Conservation (phyloP, 2,329 filamentous ascomycete genomes). For the Arthroderma uncinatum region DNA sequence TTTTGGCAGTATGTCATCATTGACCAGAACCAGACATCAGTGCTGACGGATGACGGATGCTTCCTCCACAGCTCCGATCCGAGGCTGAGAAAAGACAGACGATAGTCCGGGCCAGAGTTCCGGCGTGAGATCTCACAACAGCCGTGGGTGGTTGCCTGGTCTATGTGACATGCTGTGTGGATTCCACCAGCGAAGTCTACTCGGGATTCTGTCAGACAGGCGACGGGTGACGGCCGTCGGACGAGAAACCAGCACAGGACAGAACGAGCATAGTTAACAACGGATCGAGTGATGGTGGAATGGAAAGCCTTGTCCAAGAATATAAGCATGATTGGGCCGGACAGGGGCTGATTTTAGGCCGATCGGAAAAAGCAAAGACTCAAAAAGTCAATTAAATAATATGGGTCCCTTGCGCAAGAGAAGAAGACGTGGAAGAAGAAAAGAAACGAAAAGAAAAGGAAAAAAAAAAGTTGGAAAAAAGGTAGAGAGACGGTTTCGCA, state of each 20-base stretch:
- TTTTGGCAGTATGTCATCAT: not conserved
- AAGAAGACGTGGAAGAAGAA: not conserved
- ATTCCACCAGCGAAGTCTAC: too few species aligned
- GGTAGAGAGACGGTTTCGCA: not conserved
- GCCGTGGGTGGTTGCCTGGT: not conserved
- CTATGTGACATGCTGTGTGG: not conserved
- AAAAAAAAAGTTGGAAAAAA: not conserved
- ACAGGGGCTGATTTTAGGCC: not conserved
- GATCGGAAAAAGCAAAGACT: not conserved
- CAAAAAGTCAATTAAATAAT: not conserved
- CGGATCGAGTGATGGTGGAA: too few species aligned
- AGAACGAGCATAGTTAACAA: not conserved
- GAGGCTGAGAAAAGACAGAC: too few species aligned
- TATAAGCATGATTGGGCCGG: not conserved
- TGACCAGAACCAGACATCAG: too few species aligned
- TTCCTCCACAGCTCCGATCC: too few species aligned
- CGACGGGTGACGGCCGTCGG: too few species aligned
- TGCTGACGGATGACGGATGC: too few species aligned
- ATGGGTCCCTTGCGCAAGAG: not conserved
- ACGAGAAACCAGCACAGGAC: not conserved
- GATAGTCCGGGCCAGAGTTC: too few species aligned
- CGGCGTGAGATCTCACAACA: not conserved
- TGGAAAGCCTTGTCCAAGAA: too few species aligned
- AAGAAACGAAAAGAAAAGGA: not conserved
- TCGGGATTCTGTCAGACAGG: too few species aligned